Evolutionary conservation across 805 yeast species (phyloP).

Genomic region (Metschnikowia continentalis): DNA sequence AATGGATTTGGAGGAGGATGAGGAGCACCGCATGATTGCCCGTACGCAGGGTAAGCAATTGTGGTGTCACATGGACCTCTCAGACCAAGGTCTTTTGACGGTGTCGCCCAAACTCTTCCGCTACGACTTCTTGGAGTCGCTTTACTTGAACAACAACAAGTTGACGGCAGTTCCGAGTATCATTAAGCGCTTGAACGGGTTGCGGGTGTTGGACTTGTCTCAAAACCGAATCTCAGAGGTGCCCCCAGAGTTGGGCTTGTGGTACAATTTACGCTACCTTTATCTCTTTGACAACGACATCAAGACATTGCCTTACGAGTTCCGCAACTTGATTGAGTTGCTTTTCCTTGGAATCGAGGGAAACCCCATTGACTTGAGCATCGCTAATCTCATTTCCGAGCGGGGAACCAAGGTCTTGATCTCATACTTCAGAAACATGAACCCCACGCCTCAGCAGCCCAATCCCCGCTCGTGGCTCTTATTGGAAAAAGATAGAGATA

Average conservation of each 20-base stretch:
- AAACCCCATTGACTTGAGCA: slow-evolving; percentile 67
- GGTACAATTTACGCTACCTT: slow-evolving; percentile 74
- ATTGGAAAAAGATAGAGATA: slow-evolving; percentile 73
- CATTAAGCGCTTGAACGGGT: slow-evolving; percentile 62
- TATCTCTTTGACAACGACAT: slow-evolving; percentile 86
- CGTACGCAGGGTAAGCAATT: slow-evolving; percentile 67
- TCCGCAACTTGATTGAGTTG: slow-evolving; percentile 80
- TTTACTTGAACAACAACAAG: slow-evolving; percentile 84
- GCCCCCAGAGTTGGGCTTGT: slow-evolving; percentile 82
- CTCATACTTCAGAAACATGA: slow-evolving; percentile 74
- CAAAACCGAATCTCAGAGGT: slow-evolving; percentile 65
- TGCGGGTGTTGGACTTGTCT: slow-evolving; percentile 82
- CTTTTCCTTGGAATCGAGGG: slow-evolving; percentile 92
- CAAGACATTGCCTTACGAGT: slow-evolving; percentile 69
- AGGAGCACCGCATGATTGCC: slow-evolving; percentile 59
- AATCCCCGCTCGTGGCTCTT: slow-evolving; percentile 80
- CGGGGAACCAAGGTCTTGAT: slow-evolving; percentile 84
- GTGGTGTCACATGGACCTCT: slow-evolving; percentile 91
- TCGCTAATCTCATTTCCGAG: slow-evolving; percentile 66
- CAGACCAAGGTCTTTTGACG: slow-evolving; percentile 79
- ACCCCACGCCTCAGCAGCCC: slow-evolving; percentile 63
- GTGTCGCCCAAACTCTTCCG: slow-evolving; percentile 72
- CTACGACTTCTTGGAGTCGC: slow-evolving; percentile 78
- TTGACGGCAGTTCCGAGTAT: slow-evolving; percentile 63
- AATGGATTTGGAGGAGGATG: slow-evolving; percentile 58